Percentiles rank a stretch among this genome's conserved stretches.
Conservation (phyloP, 2,329 filamentous ascomycete species). For the Alternaria arborescens region DNA sequence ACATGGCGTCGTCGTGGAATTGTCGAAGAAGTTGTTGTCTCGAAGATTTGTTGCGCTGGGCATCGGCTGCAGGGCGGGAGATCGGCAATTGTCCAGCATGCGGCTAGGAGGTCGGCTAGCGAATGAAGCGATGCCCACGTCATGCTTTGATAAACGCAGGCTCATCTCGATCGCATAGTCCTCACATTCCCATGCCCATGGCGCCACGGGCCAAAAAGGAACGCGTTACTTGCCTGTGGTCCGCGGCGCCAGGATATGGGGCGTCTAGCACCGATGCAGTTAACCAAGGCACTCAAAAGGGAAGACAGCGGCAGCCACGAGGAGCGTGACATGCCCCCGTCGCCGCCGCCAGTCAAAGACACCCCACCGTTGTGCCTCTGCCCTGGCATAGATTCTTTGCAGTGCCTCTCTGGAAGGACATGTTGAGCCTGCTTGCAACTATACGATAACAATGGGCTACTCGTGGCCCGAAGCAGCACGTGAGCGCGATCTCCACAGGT, state of each 20-base stretch:
- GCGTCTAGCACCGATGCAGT: slow-evolving; percentile 16
- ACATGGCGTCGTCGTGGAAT: slow-evolving; percentile 25
- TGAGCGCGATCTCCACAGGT: slow-evolving; percentile 44
- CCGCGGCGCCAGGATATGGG: slow-evolving; percentile 9
- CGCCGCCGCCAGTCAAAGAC: not conserved
- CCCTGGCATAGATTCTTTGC: slow-evolving; percentile 7
- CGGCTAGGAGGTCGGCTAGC: not conserved
- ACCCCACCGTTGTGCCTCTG: slow-evolving; percentile 12
- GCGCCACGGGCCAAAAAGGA: not conserved
- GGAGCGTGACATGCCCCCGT: not conserved
- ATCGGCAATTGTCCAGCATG: slow-evolving; percentile 10
- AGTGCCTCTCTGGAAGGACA: slow-evolving; percentile 19
- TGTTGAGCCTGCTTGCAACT: slow-evolving; percentile 15
- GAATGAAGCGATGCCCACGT: not conserved
- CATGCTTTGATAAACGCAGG: slow-evolving; percentile 5
- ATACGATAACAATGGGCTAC: slow-evolving; percentile 24
- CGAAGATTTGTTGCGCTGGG: slow-evolving; percentile 3
- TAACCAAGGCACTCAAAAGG: slow-evolving; percentile 7
- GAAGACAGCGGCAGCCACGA: slow-evolving; percentile 8
- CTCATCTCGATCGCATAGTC: slow-evolving; percentile 7
- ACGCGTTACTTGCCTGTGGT: slow-evolving; percentile 1
- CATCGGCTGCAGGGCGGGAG: slow-evolving; percentile 17
- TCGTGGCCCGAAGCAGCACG: slow-evolving; percentile 34
- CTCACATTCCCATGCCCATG: not conserved
- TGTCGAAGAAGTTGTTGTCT: slow-evolving; percentile 1